Evolutionary conservation across 768 basidiomycete genomes (phyloP).

Genomic region (Leucosporidium yakuticum): DNA sequence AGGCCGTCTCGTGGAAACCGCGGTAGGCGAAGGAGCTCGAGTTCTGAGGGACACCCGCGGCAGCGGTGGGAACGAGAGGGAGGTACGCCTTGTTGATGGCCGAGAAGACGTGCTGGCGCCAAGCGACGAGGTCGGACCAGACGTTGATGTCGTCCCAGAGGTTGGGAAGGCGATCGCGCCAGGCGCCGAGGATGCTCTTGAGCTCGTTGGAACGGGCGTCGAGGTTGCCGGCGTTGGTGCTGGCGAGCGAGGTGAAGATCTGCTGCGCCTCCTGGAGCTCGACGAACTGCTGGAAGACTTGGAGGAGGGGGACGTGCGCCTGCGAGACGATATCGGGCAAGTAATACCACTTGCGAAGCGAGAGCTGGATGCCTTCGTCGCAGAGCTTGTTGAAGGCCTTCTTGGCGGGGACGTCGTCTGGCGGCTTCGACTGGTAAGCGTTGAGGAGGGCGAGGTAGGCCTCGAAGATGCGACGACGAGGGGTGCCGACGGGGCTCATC

Average conservation of each 20-base stretch:
- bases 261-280: conserved; percentile 87
- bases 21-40: conserved; percentile 75
- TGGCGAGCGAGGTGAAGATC: conserved; percentile 82
- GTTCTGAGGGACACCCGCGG: conserved; percentile 42
- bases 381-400: conserved; percentile 77
- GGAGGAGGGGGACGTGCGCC: conserved; percentile 89
- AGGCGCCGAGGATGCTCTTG: conserved; percentile 91
- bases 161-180: conserved; percentile 94
- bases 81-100: conserved; percentile 95
- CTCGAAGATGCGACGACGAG: conserved; percentile 95
- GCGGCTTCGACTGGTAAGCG: conserved; percentile 41
- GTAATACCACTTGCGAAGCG: conserved; percentile 90
- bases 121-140: conserved; percentile 98
- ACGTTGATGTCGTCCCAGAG: conserved; percentile 94
- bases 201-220: conserved; percentile 93
- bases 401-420: conserved; percentile 35
- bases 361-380: conserved; percentile 94
- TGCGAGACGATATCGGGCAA: conserved; percentile 77
- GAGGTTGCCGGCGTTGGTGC: conserved; percentile 77
- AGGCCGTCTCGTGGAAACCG: conserved; percentile 97
- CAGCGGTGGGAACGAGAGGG: conserved; percentile 65
- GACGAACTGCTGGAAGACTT: conserved; percentile 98
- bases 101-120: conserved; percentile 96
- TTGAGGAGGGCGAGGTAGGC: conserved; percentile 86
- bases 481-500: conserved; percentile 80